phyloP scores from a whole-genome alignment of 257 asterid genomes.

The Solanum sparsipilum region DNA sequence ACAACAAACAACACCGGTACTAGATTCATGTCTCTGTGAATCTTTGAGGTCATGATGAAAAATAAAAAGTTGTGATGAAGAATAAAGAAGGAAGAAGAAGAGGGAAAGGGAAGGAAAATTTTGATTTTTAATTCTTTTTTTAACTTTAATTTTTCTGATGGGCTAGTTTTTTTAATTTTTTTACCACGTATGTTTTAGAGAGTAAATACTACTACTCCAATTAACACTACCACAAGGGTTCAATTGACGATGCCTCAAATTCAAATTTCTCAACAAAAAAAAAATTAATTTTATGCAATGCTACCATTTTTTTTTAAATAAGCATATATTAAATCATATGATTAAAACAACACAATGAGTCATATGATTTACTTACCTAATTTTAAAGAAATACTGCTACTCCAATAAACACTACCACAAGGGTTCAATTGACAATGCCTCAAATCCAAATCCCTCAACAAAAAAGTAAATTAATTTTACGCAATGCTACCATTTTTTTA shows the following conservation, averaged over 20 bases:
- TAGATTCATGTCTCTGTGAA: background rate
- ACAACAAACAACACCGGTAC: background rate
- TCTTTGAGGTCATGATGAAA: background rate
- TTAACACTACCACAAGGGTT: background rate
- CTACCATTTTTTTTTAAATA: background rate
- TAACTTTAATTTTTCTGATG: background rate
- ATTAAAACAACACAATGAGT: background rate
- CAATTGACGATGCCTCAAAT: background rate
- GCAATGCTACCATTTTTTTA: too few species aligned
- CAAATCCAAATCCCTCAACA: too few species aligned
- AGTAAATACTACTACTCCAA: background rate
- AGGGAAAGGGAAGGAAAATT: background rate
- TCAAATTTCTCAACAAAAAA: background rate
- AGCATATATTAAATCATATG: background rate
- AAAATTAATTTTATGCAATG: background rate
- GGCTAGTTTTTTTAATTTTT: background rate
- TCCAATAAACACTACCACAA: too few species aligned
- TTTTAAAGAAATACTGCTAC: background rate
- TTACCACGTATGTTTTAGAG: background rate
- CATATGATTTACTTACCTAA: background rate
- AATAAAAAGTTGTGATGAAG: background rate
- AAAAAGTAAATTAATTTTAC: too few species aligned
- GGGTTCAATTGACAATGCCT: too few species aligned
- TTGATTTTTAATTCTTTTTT: background rate
- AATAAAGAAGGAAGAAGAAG: background rate